Evolutionary conservation across 2,329 filamentous ascomycete genomes (phyloP), one percentile per base, ranked within the genome.

Genomic region (Diaporthe sp.): DNA sequence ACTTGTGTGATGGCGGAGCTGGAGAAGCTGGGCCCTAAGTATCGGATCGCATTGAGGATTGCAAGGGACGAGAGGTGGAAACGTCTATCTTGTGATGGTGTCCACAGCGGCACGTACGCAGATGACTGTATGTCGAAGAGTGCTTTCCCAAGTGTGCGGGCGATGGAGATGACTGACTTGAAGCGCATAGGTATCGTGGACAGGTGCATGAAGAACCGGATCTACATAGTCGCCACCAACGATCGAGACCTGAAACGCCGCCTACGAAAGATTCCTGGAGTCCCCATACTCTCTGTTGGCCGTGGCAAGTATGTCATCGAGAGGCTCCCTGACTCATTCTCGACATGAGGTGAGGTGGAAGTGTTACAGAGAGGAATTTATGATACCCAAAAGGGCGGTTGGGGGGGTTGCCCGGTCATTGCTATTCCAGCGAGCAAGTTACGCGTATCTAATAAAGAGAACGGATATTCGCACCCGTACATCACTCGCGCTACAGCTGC

Each of bases 251-350:
- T 97, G 76, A 97, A 97, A 87, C 89, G 95, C 82, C 88, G 96
- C 75, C 89, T 98, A 80, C 89, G 96, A 78, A 98, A 98, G 86
- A 84, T 88, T 58, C 85, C 86, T 55, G 88, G 89, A 84, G 92
- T 94, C 75, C 93, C 93, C 37, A 91, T 94, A 79, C 90, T 98
- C 88, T 95, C 92, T 81, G 95, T 97, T 39, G 94, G 94, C 8
- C 91, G 94, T 81, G 95, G 94, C 61, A 98, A 98, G 85, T 98
- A 98, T 85, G 93, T 96, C 65, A 97, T 99, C 81, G 97, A 98
- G 88, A 91, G 96, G 80, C 85, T 98, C 77, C 96, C 96, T 7
- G 94, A 95, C 84, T 95, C 94, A 51, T 94, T 94, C 46, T 93
- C 95, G 79, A 91, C 88, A 74, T 90, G 81, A 81, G 67, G 74